These are phyloP conservation scores for Cadophora gregata DNA, from an alignment of 2,329 filamentous ascomycete genomes.

Conservation along the genomic window DNA sequence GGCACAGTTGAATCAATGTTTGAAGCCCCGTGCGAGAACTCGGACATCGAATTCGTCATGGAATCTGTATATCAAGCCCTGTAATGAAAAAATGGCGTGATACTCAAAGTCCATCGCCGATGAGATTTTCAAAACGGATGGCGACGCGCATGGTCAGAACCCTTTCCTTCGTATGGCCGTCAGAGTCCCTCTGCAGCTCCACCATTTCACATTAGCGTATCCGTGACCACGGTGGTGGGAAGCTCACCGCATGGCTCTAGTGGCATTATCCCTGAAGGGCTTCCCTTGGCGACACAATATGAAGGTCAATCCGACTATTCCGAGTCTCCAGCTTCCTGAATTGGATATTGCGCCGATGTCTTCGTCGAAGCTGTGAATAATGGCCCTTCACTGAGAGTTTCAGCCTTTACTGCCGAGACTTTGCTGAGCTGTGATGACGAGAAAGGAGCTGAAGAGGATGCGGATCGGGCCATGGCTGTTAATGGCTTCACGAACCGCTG, in stretches of 20 bases:
- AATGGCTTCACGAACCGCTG: background rate
- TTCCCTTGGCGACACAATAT: background rate
- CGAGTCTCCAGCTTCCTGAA: conserved; percentile 2
- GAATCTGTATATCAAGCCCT: background rate
- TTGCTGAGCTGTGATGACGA: background rate
- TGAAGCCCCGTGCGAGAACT: conserved; percentile 13
- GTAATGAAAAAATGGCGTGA: background rate
- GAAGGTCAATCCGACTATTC: background rate
- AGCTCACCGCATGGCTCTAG: background rate
- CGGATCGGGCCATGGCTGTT: background rate
- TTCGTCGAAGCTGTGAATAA: background rate
- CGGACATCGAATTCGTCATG: background rate
- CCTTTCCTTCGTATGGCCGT: too few relatives aligned
- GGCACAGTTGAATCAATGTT: background rate
- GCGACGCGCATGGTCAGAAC: background rate
- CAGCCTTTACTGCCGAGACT: background rate
- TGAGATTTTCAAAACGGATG: background rate
- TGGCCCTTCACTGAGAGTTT: background rate
- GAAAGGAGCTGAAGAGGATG: background rate
- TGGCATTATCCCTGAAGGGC: background rate
- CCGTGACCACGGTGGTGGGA: background rate
- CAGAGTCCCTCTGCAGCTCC: background rate
- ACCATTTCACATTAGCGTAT: background rate
- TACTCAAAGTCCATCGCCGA: background rate
- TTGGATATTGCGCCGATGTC: background rate